These are phyloP conservation scores for Neodidymelliopsis sp. DNA, from an alignment of 2,329 filamentous ascomycete genomes.

Conservation along the genomic window DNA sequence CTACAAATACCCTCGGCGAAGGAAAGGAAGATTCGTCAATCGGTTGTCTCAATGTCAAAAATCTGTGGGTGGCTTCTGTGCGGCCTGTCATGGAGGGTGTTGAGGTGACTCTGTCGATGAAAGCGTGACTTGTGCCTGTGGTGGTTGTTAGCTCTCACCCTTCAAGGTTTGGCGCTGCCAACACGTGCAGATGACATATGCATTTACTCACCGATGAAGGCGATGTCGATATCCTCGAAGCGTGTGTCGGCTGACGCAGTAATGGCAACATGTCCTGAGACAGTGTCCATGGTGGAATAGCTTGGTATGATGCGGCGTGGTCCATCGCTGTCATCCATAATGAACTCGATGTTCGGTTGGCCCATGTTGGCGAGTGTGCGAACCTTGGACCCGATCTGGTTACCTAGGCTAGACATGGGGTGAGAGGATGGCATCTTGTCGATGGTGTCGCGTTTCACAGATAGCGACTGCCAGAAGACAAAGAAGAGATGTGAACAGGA, in stretches of 20 bases:
- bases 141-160: constrained; percentile 20
- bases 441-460: constrained; percentile 19
- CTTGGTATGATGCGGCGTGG: constrained; percentile 48
- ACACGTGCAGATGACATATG: constrained; percentile 2
- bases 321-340: constrained; percentile 46
- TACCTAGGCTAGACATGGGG: constrained; percentile 41
- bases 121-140: constrained; percentile 59
- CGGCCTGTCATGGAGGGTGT: constrained; percentile 61
- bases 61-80: constrained; percentile 65
- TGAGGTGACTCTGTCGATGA: constrained; percentile 62
- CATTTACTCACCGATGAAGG: constrained; percentile 60
- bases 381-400: constrained; percentile 45
- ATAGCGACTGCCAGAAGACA: constrained; percentile 17
- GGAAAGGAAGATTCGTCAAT: constrained; percentile 63
- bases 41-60: constrained; percentile 69
- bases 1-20: constrained; percentile 60
- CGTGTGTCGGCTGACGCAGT: constrained; percentile 59
- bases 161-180: neutral
- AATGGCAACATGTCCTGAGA: constrained; percentile 62
- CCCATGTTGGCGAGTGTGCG: constrained; percentile 42
- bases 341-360: constrained; percentile 54
- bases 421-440: constrained; percentile 33
- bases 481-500: constrained; percentile 18
- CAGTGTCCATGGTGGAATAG: constrained; percentile 65
- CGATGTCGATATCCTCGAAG: constrained; percentile 66